phyloP scores from a whole-genome alignment of 352 stramenopile species.

The Phytophthora idaei region DNA sequence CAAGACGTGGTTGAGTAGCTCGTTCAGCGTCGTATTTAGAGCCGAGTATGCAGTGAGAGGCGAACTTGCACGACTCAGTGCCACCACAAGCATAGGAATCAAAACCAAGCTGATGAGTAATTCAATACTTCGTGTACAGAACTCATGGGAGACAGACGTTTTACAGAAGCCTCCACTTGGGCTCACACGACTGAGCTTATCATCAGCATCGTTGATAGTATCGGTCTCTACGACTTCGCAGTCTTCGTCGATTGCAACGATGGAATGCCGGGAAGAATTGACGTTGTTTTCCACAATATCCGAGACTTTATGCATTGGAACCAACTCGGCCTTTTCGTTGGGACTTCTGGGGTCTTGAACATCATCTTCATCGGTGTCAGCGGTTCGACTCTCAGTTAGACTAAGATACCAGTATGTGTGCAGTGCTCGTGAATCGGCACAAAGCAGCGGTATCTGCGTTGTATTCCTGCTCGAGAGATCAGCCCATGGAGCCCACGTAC shows the following conservation, averaged over 20 bases:
- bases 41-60: constrained; percentile 32
- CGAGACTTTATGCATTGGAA: background rate
- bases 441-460: background rate
- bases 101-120: background rate
- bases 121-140: background rate
- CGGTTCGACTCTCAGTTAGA: background rate
- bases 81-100: constrained; percentile 6
- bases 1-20: constrained; percentile 9
- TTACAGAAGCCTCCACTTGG: background rate
- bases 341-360: background rate
- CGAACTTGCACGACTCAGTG: constrained; percentile 12
- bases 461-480: constrained; percentile 42
- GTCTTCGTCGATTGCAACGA: background rate
- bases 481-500: constrained; percentile 24
- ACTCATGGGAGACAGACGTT: background rate
- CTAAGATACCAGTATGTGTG: background rate
- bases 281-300: background rate
- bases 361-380: too few species aligned
- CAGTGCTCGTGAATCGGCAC: background rate
- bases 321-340: background rate
- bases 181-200: background rate
- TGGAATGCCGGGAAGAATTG: background rate
- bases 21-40: constrained; percentile 37
- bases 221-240: background rate
- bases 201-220: background rate